Conservation (phyloP, 2,329 filamentous ascomycete genomes). For the Fonsecaea pedrosoi region DNA sequence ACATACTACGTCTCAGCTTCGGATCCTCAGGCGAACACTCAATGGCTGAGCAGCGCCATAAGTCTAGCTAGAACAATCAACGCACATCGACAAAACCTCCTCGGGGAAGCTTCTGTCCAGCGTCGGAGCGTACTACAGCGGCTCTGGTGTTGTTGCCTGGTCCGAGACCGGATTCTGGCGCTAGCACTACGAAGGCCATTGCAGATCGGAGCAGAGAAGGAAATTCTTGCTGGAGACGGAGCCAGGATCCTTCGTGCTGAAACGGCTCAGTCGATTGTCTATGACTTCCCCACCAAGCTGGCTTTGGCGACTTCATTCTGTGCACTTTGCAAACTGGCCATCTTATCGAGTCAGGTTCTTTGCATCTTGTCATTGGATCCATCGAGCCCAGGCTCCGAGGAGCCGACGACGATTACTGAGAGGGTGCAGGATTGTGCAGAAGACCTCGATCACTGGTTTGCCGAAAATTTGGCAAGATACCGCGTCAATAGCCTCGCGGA, state of each 20-base stretch:
- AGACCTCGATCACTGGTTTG: not conserved
- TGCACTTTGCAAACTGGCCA: not conserved
- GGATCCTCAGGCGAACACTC: conserved; percentile 2
- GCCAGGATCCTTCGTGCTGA: not conserved
- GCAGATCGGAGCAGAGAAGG: not conserved
- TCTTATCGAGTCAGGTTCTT: not conserved
- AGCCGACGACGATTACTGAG: not conserved
- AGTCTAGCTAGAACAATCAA: conserved; percentile 1
- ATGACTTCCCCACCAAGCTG: not conserved
- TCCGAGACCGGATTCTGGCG: conserved; percentile 6
- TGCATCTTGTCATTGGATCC: not conserved
- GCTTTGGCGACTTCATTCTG: not conserved
- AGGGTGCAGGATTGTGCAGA: not conserved
- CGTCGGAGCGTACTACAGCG: not conserved
- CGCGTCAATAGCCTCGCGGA: not conserved
- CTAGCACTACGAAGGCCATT: not conserved
- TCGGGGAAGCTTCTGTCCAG: not conserved
- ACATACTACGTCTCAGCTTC: conserved; percentile 6
- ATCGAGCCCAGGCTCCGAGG: not conserved
- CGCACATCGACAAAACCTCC: not conserved
- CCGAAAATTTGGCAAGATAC: not conserved
- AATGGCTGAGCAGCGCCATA: conserved; percentile 16
- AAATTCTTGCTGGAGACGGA: not conserved
- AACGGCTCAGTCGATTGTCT: not conserved
- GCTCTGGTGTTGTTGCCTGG: conserved; percentile 13